These are phyloP conservation scores for Pleurotus giganteus DNA, from an alignment of 768 basidiomycete species.

Conservation along the genomic window DNA sequence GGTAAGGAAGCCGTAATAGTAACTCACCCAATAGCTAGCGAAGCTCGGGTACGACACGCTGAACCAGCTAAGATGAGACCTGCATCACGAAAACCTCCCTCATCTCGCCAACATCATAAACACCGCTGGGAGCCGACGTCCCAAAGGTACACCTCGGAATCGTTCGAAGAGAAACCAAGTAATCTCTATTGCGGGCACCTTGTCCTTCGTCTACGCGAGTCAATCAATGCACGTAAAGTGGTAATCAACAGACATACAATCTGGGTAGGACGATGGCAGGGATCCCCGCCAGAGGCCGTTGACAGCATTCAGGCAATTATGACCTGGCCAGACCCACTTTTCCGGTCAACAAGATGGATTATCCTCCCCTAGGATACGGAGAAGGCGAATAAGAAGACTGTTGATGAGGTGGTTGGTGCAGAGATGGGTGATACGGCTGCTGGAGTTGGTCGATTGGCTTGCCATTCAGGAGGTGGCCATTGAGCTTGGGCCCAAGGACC, in stretches of 20 bases:
- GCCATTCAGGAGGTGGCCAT: slow-evolving; percentile 48
- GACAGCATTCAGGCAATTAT: slow-evolving; percentile 78
- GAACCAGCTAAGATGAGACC: slow-evolving; percentile 40
- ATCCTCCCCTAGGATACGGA: slow-evolving; percentile 79
- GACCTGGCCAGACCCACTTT: slow-evolving; percentile 81
- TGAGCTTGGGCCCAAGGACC: slow-evolving; percentile 26
- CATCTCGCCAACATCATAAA: slow-evolving; percentile 83
- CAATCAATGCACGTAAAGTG: not conserved
- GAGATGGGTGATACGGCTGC: slow-evolving; percentile 13
- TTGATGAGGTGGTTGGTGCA: too few relatives aligned
- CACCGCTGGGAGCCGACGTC: slow-evolving; percentile 80
- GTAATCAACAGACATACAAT: not conserved
- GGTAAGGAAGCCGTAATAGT: not conserved
- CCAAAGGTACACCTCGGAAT: slow-evolving; percentile 89
- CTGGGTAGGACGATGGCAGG: slow-evolving; percentile 15
- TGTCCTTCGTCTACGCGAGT: slow-evolving; percentile 20
- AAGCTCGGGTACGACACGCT: slow-evolving; percentile 35
- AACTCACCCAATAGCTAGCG: slow-evolving; percentile 75
- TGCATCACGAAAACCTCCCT: slow-evolving; percentile 67
- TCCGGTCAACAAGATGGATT: slow-evolving; percentile 93
- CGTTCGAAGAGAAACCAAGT: slow-evolving; percentile 51
- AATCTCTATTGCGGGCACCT: slow-evolving; percentile 19
- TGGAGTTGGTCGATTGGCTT: slow-evolving; percentile 15
- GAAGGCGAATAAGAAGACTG: too few relatives aligned
- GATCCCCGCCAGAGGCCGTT: slow-evolving; percentile 78